These are phyloP conservation scores for Clonostachys rosea DNA, from an alignment of 2,329 filamentous ascomycete genomes.

Conservation along the genomic window DNA sequence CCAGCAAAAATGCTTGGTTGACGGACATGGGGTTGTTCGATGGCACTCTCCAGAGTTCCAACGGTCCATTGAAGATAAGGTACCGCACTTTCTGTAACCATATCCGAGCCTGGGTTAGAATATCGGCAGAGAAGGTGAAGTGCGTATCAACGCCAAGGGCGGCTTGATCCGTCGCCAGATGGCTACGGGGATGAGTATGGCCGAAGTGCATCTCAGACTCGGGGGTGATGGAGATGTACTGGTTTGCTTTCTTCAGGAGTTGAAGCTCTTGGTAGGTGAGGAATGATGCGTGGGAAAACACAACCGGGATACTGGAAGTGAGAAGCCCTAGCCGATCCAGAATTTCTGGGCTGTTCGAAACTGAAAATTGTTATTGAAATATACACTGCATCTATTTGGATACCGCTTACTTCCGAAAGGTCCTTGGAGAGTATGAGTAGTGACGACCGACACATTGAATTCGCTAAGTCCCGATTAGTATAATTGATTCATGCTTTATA, in stretches of 20 bases:
- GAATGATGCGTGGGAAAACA: conserved; percentile 47
- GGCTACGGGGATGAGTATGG: conserved; percentile 37
- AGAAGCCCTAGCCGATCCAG: conserved; percentile 29
- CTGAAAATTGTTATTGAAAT: background rate
- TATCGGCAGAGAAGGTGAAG: conserved; percentile 42
- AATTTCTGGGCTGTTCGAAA: conserved; percentile 30
- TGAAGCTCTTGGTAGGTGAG: conserved; percentile 29
- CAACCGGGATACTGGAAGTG: conserved; percentile 37
- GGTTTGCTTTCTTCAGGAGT: conserved; percentile 41
- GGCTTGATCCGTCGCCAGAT: conserved; percentile 42
- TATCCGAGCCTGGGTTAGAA: conserved; percentile 45
- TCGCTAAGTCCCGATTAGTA: conserved; percentile 11
- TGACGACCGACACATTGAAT: conserved; percentile 36
- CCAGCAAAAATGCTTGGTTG: conserved; percentile 49
- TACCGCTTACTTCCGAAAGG: conserved; percentile 21
- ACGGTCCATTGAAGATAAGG: conserved; percentile 14
- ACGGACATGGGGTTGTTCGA: conserved; percentile 44
- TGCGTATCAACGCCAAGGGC: conserved; percentile 50
- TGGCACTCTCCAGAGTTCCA: conserved; percentile 35
- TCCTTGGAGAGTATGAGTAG: conserved; percentile 33
- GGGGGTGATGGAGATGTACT: conserved; percentile 51
- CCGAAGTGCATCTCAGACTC: conserved; percentile 57
- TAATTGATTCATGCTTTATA: no score
- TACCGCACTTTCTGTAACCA: conserved; percentile 40
- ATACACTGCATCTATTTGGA: background rate